Evolutionary conservation across 352 stramenopile species (phyloP).

Genomic region (Hyaloperonospora brassicae): DNA sequence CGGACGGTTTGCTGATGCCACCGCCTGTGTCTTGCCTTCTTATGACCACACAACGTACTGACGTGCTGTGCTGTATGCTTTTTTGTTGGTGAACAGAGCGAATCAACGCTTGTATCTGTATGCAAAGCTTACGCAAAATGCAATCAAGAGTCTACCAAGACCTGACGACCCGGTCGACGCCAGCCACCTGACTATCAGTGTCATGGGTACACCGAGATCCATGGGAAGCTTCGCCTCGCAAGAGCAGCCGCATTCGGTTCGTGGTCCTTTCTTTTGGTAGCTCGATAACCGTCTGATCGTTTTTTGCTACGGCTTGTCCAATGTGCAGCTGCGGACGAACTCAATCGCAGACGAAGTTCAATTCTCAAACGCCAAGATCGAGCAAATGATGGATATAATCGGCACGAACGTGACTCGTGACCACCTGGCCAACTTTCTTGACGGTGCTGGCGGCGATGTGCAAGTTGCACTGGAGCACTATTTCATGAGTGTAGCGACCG

Average conservation of each 20-base stretch:
- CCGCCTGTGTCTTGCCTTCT: not conserved
- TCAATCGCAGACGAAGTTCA: slow-evolving; percentile 66
- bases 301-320: slow-evolving; percentile 7
- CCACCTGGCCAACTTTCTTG: slow-evolving; percentile 60
- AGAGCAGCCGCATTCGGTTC: slow-evolving; percentile 27
- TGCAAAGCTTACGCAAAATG: slow-evolving; percentile 71
- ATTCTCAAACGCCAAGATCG: slow-evolving; percentile 61
- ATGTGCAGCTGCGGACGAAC: slow-evolving; percentile 28
- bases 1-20: slow-evolving; percentile 1
- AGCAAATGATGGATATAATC: slow-evolving; percentile 83
- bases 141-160: slow-evolving; percentile 52
- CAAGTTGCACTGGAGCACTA: slow-evolving; percentile 85
- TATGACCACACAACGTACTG: slow-evolving; percentile 1
- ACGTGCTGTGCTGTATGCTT: not conserved
- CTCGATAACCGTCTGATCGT: not conserved
- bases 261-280: not conserved
- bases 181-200: slow-evolving; percentile 56
- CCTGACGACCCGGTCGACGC: slow-evolving; percentile 50
- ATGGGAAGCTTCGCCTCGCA: slow-evolving; percentile 13
- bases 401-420: slow-evolving; percentile 64
- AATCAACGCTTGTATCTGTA: slow-evolving; percentile 74
- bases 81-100: slow-evolving; percentile 23
- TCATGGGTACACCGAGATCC: slow-evolving; percentile 42
- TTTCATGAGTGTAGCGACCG: slow-evolving; percentile 73
- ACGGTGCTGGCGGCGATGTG: slow-evolving; percentile 72